Evolutionary conservation across 495 filamentous ascomycete species (phyloP).

Genomic region (Xylaria cubensis): DNA sequence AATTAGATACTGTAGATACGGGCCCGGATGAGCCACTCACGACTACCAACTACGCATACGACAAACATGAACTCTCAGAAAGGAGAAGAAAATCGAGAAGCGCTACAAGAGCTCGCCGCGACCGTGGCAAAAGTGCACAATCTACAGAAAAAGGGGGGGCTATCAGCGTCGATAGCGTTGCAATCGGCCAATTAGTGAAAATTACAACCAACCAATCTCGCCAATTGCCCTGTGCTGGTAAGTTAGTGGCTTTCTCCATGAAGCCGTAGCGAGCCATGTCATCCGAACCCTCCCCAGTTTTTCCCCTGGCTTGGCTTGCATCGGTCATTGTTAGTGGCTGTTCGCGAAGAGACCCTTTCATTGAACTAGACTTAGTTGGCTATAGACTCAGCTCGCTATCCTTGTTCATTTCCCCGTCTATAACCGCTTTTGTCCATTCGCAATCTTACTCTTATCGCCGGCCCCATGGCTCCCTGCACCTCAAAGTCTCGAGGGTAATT

Average conservation of each 20-base stretch:
- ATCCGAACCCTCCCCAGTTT: not conserved
- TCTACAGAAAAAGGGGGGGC: slow-evolving; percentile 8
- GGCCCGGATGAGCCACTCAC: not conserved
- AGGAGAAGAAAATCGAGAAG: not conserved
- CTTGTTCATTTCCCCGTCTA: not conserved
- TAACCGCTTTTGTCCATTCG: slow-evolving; percentile 16
- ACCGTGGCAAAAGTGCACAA: slow-evolving; percentile 12
- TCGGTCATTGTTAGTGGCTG: slow-evolving; percentile 18
- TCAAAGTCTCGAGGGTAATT: not conserved
- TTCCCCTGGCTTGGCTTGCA: slow-evolving; percentile 14
- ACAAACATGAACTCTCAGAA: not conserved
- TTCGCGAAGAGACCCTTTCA: not conserved
- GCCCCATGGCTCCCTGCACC: slow-evolving; percentile 2
- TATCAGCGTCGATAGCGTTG: slow-evolving; percentile 11
- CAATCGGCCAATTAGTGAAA: slow-evolving; percentile 21
- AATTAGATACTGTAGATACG: not conserved
- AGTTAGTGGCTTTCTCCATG: slow-evolving; percentile 5
- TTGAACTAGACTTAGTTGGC: not conserved
- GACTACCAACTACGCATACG: not conserved
- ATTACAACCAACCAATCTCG: slow-evolving; percentile 9
- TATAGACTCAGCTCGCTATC: not conserved
- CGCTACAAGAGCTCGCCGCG: slow-evolving; percentile 3
- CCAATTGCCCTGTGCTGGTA: not conserved
- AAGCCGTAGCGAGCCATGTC: slow-evolving; percentile 10
- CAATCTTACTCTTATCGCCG: slow-evolving; percentile 29